phyloP scores from a whole-genome alignment of 2,329 filamentous ascomycete genomes.

The Periglandula ipomoeae region DNA sequence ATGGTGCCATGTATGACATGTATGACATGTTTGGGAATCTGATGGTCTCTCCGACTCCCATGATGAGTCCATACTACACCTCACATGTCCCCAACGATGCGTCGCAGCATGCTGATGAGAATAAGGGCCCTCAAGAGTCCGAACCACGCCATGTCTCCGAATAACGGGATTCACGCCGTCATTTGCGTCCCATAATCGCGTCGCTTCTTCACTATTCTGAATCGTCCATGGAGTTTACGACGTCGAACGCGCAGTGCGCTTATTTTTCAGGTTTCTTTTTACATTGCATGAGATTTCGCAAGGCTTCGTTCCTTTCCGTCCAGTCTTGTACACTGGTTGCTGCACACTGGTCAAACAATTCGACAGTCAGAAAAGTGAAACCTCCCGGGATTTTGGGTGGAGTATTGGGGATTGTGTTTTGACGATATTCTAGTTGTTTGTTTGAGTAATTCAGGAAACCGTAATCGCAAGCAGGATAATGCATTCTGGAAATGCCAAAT shows the following conservation, averaged over 20 bases:
- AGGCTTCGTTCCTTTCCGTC: neutral
- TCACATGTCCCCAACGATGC: neutral
- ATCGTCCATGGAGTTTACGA: too few species aligned
- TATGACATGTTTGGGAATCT: constrained; percentile 14
- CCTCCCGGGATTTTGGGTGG: too few species aligned
- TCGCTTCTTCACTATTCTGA: too few species aligned
- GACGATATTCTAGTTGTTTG: neutral
- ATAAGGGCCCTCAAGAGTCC: neutral
- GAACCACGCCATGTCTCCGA: neutral
- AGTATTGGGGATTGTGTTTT: neutral
- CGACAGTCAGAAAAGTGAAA: too few species aligned
- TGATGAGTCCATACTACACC: constrained; percentile 12
- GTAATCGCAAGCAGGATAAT: constrained; percentile 7
- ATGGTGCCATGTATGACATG: constrained; percentile 14
- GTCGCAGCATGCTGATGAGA: neutral
- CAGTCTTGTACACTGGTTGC: too few species aligned
- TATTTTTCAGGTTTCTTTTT: neutral
- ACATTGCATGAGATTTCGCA: neutral
- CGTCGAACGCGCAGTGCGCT: too few species aligned
- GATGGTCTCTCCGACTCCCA: constrained; percentile 12
- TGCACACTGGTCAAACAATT: too few species aligned
- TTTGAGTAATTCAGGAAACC: constrained; percentile 8
- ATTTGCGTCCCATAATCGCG: too few species aligned
- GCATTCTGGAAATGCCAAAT: neutral
- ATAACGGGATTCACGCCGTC: neutral